Evolutionary conservation across 805 yeast genomes (phyloP), one percentile per base, ranked within the genome.

Genomic region (Nakazawaea peltata): DNA sequence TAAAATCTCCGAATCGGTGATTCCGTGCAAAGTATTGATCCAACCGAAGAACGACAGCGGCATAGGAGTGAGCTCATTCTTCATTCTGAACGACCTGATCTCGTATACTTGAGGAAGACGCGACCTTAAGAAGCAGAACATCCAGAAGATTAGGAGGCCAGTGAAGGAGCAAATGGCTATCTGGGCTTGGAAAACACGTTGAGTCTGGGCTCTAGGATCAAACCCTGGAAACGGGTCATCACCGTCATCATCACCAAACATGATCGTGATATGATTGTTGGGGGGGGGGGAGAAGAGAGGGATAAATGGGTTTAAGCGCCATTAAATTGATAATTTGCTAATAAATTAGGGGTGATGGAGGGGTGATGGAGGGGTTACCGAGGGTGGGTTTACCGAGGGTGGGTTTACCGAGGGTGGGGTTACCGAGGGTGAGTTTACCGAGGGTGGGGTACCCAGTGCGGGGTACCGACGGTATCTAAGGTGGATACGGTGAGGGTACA

Each of bases 1-100:
- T 33, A 90, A 65, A 2, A 92, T 71, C 39, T 86, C 87, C 12
- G 71, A 66, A 46, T 90, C 97, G 18, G 69, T 64, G 14, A 88
- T 76, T 10, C 56, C 56, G 50, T 71, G 72, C 11, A 90, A 59
- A 0, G 76, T 71, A 0, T 77, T 71, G 7, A 88, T 65, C 97
- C 97, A 90, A 2, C 88, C 87, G 47, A 87, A 81, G 10, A 82
- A 52, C 2, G 84, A 67, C 11, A 26, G 14, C 3, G 41, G 26
- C 21, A 34, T 28, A 14, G 36, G 38, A 12, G 27, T 34, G 26
- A 37, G 33, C 23, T 32, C 30, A 26, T 60, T 58, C 33, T 54
- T 51, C 45, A 64, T 62, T 40, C 79, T 50, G 30, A 70, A 57
- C 10, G 79, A 67, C 37, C 81, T 45, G 9, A 74, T 67, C 11